Evolutionary conservation across 2,329 filamentous ascomycete genomes (phyloP), one percentile per base, ranked within the genome.

Genomic region (Aspergillus sp.): DNA sequence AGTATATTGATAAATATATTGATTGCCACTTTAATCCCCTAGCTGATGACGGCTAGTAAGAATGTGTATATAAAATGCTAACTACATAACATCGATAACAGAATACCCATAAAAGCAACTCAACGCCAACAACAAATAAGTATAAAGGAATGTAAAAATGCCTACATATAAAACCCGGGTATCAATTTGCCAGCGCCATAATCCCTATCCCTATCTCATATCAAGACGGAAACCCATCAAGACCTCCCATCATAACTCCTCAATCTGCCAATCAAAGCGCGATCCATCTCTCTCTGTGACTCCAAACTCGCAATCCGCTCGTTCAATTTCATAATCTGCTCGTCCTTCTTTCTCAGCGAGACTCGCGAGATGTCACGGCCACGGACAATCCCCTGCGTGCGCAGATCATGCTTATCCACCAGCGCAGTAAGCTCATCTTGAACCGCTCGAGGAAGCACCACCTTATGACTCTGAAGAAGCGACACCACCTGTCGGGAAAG

Each of bases 301-400:
- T 82, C 76, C 31, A 85, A 60, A 9, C 66, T 68, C 5, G 63
- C 66, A 74, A 94, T 71, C 53, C 84, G 69, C 59, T 86, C 70
- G 70, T 83, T 76, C 67, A 95, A 67, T 64, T 86, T 72, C 63
- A 75, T 66, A 61, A 85, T 71, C 68, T 82, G 69, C 60, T 79
- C 66, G 70, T 91, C 83, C 50, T 82, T 83, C 5, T 74, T 72
- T 57, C 79, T 82, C 30, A 88, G 58, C 4, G 76, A 77, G 7
- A 77, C 62, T n/a, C 86, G 69, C 4, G 78, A 75, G 6, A 84
- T 77, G 47, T 91, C 85, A 2, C 86, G 72, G 0, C 85, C 84
- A 48, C 76, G 76, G 33, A 73, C 71, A 13, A 86, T 72, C 0
- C 86, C 86, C 54, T 77, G 78, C 0, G 75, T 73, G 40, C 73